Percentiles rank a stretch among this genome's conserved stretches.
Evolutionary conservation across 495 filamentous ascomycete species (phyloP).

Genomic region (Daldinia concentrica): DNA sequence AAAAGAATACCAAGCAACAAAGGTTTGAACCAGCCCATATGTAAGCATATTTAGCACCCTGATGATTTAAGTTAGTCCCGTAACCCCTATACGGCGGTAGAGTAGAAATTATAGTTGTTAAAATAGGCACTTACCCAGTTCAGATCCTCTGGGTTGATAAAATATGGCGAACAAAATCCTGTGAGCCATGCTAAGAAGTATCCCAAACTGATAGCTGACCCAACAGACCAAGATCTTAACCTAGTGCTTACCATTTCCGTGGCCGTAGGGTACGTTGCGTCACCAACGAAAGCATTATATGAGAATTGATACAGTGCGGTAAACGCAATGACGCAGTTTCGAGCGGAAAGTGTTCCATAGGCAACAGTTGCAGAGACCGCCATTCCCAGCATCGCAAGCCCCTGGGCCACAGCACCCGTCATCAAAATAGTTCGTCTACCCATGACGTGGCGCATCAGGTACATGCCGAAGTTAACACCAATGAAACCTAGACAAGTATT

Average conservation of each 20-base stretch:
- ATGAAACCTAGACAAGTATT: slow-evolving; percentile 53
- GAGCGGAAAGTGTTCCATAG: slow-evolving; percentile 38
- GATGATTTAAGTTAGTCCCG: slow-evolving; percentile 7
- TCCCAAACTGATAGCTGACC: slow-evolving; percentile 57
- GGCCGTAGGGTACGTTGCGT: slow-evolving; percentile 54
- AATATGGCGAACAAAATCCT: slow-evolving; percentile 58
- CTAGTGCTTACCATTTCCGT: slow-evolving; percentile 59
- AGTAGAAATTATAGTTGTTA: not conserved
- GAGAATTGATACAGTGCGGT: slow-evolving; percentile 44
- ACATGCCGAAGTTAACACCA: slow-evolving; percentile 53
- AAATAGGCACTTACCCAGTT: slow-evolving; percentile 51
- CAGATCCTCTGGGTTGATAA: slow-evolving; percentile 59
- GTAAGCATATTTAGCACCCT: slow-evolving; percentile 60
- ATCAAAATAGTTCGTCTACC: slow-evolving; percentile 50
- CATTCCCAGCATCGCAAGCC: slow-evolving; percentile 50
- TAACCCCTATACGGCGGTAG: not conserved
- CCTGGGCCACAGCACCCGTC: slow-evolving; percentile 48
- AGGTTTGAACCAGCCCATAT: slow-evolving; percentile 61
- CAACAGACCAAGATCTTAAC: slow-evolving; percentile 62
- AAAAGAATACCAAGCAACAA: slow-evolving; percentile 58
- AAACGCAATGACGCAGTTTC: slow-evolving; percentile 46
- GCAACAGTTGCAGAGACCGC: slow-evolving; percentile 47
- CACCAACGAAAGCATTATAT: slow-evolving; percentile 54
- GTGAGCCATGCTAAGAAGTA: slow-evolving; percentile 58
- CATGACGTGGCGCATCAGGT: slow-evolving; percentile 50